Evolutionary conservation across 352 stramenopile species (phyloP).

Genomic region (Pythium aphanidermatum): DNA sequence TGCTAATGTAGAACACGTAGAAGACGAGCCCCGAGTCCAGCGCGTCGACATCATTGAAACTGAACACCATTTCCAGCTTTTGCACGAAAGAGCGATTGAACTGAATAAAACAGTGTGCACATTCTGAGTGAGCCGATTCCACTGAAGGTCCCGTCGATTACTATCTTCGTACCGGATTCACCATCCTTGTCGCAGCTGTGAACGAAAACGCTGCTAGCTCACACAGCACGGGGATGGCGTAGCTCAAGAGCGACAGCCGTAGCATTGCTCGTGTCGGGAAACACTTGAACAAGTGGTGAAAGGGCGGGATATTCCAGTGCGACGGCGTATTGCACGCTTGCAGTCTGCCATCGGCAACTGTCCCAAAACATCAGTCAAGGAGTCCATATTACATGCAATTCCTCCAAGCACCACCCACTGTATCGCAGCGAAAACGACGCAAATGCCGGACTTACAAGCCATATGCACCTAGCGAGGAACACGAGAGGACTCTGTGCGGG

Average conservation of each 20-base stretch:
- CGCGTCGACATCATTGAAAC: conserved; percentile 82
- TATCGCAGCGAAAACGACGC: conserved; percentile 68
- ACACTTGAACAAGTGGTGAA: conserved; percentile 77
- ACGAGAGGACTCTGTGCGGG: conserved; percentile 39
- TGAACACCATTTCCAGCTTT: conserved; percentile 84
- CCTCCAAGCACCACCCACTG: no score
- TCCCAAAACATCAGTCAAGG: neutral
- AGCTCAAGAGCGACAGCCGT: conserved; percentile 71
- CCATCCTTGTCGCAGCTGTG: conserved; percentile 79
- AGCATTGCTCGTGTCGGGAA: conserved; percentile 74
- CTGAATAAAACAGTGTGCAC: conserved; percentile 24
- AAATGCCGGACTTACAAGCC: conserved; percentile 64
- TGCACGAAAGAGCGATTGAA: conserved; percentile 84
- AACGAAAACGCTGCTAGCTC: conserved; percentile 82
- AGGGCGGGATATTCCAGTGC: conserved; percentile 80
- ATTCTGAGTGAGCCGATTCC: neutral
- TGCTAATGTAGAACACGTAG: conserved; percentile 82
- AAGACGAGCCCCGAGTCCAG: conserved; percentile 83
- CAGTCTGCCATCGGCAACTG: conserved; percentile 62
- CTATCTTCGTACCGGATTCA: conserved; percentile 71
- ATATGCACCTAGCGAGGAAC: conserved; percentile 52
- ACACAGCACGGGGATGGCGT: conserved; percentile 75
- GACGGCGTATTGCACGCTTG: conserved; percentile 75
- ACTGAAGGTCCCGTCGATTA: conserved; percentile 2
- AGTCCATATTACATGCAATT: no score